A percentile compares a stretch with the other conserved stretches of the same genome.
These are phyloP conservation scores for Coniosporium apollinis DNA, from an alignment of 495 filamentous ascomycete species.

Conservation along the genomic window DNA sequence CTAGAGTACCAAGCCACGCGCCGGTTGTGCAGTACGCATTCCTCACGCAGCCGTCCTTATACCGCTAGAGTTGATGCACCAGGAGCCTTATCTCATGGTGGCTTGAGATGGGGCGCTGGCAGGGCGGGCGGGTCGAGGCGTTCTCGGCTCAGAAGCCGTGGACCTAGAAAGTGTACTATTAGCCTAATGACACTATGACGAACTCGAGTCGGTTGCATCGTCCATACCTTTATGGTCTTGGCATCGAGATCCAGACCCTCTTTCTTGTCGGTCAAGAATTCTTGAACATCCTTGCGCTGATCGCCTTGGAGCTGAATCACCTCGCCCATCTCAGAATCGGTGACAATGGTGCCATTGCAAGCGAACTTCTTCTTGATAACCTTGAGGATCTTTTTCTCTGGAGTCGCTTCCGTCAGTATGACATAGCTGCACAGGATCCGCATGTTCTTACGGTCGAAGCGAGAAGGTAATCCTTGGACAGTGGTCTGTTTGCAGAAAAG, in stretches of 20 bases:
- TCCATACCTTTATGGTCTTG: constrained; percentile 85
- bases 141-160: constrained; percentile 52
- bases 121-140: constrained; percentile 13
- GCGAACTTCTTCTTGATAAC: constrained; percentile 99
- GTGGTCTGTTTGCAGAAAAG: too few species aligned
- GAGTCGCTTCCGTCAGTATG: too few species aligned
- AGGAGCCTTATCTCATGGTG: too few species aligned
- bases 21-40: too few species aligned
- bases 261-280: constrained; percentile 91
- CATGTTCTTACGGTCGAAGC: too few species aligned
- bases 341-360: constrained; percentile 99
- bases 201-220: constrained; percentile 2
- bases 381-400: constrained; percentile 99
- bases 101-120: constrained; percentile 1
- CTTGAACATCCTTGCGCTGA: constrained; percentile 95
- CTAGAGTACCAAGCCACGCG: too few species aligned
- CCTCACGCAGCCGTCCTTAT: too few species aligned
- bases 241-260: constrained; percentile 78
- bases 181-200: background rate
- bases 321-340: constrained; percentile 93
- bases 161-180: constrained; percentile 29
- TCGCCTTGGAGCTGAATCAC: constrained; percentile 99
- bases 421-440: too few species aligned
- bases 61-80: too few species aligned
- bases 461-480: constrained; percentile 92